A percentile compares a stretch with the other conserved stretches of the same genome.
Evolutionary conservation across 2,329 filamentous ascomycete genomes (phyloP).

Genomic region (Aureobasidium pullulans): DNA sequence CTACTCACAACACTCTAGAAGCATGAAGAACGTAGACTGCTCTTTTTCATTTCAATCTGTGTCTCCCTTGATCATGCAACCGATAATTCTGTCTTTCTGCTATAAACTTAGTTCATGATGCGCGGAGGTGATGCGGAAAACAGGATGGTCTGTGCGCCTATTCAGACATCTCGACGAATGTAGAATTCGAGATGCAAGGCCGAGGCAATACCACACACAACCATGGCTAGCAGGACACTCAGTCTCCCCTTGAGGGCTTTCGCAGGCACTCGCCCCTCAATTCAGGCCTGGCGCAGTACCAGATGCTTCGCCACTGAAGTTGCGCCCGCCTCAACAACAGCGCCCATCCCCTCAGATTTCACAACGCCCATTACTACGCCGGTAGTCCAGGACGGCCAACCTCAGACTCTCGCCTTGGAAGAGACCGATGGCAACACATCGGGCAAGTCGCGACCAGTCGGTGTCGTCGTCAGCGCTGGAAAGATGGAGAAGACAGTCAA

Average conservation of each 20-base stretch:
- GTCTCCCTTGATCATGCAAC: no score
- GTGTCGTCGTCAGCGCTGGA: conserved; percentile 70
- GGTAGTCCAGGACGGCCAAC: background rate
- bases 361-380: conserved; percentile 1
- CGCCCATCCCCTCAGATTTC: background rate
- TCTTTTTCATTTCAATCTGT: background rate
- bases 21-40: background rate
- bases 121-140: background rate
- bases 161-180: background rate
- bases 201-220: background rate
- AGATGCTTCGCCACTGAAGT: conserved; percentile 11
- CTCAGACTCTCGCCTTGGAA: background rate
- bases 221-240: conserved; percentile 8
- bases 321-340: background rate
- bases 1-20: background rate
- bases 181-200: background rate
- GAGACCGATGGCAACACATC: background rate
- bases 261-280: conserved; percentile 8
- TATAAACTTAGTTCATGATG: background rate
- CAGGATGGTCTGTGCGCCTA: background rate
- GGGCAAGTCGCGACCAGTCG: conserved; percentile 26
- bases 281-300: conserved; percentile 13
- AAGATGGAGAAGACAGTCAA: conserved; percentile 74
- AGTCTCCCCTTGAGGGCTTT: conserved; percentile 1
- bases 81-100: no score